A percentile compares a stretch with the other conserved stretches of the same genome.
Conservation (phyloP, 108 stramenopile genomes). For the Cyclostephanos tholiformis region DNA sequence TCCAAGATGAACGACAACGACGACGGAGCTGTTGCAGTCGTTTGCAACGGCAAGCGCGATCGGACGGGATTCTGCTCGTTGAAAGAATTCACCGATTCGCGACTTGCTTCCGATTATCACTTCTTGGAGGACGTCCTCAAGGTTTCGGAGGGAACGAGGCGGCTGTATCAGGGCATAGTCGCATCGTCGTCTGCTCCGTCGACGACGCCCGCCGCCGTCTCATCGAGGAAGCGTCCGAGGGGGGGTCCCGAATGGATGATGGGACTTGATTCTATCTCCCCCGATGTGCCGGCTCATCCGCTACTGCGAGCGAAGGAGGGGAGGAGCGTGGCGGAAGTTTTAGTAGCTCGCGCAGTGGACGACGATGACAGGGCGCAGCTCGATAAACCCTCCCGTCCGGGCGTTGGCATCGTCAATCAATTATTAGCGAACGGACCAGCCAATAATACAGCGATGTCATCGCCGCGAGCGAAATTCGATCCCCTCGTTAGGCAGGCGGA, state of each 20-base stretch:
- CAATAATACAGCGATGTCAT: not conserved
- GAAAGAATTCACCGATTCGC: conserved; percentile 56
- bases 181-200: not conserved
- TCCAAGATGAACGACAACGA: too few relatives aligned
- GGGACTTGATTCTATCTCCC: conserved; percentile 19
- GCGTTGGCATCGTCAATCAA: conserved; percentile 11
- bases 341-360: conserved; percentile 23
- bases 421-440: conserved; percentile 14
- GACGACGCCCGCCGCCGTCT: not conserved
- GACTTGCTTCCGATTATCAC: conserved; percentile 69
- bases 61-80: conserved; percentile 53
- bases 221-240: conserved; percentile 18
- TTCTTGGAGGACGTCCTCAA: conserved; percentile 78
- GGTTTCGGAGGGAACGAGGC: conserved; percentile 48
- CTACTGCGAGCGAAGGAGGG: conserved; percentile 30
- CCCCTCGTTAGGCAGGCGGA: conserved; percentile 59
- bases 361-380: conserved; percentile 5
- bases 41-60: conserved; percentile 81
- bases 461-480: conserved; percentile 28
- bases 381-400: not conserved
- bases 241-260: not conserved
- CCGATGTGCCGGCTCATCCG: conserved; percentile 31
- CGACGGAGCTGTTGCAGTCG: too few relatives aligned
- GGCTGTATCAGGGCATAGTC: conserved; percentile 45
- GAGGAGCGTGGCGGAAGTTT: conserved; percentile 15